Evolutionary conservation across 352 stramenopile species (phyloP), one percentile per base, ranked within the genome.

Genomic region (Phytophthora pisi): DNA sequence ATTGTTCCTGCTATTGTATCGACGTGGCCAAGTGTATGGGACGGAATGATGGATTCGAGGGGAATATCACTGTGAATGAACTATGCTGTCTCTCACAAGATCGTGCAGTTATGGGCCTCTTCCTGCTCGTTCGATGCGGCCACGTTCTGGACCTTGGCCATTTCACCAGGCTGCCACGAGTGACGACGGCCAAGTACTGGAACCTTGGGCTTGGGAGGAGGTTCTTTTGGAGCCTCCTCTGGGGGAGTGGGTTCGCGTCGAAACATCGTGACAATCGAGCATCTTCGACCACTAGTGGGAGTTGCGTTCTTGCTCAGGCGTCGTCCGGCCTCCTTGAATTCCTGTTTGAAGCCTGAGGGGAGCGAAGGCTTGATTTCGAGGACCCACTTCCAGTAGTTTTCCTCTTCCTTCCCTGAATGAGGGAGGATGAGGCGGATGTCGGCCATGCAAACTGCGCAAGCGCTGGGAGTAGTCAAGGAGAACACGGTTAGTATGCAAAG

Each of bases 351-450:
- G 7, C 84, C 63, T 0, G 43, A 18, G 2, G 84, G 73, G 3
- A 92, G 66, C 8, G 36, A 51, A 26, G 82, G 81, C 38, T 79
- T 75, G 15, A 84, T 70, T 30, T 92, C 75, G 2, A 79, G 47
- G 11, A 79, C 78, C 84, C 81, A 90, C 45, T 77, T 73, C 82
- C 84, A 92, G 62, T 90, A 92, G 28, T 79, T 58, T 3, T 88
- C 66, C 40, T 88, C 81, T 51, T 90, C 84, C 9, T 82, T 69
- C 1, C 79, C 82, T 9, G 74, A 78, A 45, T 83, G 62, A 11
- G 78, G 71, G 15, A 92, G 61, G 52, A 92, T 86, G n/a, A 90
- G 58, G 30, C 68, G 76, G 18, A 92, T 89, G 7, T 90, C 77
- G 15, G 60, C 38, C 72, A 84, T 84, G 31, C 84, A 91, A n/a